Conservation (phyloP, 805 yeast species). For the Pachysolen tannophilus region DNA sequence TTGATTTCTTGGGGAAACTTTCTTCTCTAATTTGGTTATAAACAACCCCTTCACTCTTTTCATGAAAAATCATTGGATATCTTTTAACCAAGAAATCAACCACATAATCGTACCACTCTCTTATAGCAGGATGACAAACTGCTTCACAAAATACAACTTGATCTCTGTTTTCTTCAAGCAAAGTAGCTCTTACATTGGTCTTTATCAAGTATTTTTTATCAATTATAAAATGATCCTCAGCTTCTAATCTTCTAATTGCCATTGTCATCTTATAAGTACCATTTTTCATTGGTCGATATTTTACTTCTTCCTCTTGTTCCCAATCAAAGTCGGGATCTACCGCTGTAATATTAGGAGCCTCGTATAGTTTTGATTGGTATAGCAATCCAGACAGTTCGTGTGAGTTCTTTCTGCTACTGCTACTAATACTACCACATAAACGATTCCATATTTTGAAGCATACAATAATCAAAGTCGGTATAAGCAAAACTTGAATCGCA, state of each 20-base stretch:
- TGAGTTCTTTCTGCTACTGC: too few species aligned
- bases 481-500: too few species aligned
- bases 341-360: too few species aligned
- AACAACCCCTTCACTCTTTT: constrained; percentile 17
- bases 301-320: constrained; percentile 32
- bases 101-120: constrained; percentile 41
- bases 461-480: too few species aligned
- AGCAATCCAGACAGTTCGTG: too few species aligned
- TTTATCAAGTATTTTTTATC: constrained; percentile 50
- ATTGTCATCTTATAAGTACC: constrained; percentile 50
- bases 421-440: too few species aligned
- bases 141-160: constrained; percentile 26
- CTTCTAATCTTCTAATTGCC: constrained; percentile 43
- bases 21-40: constrained; percentile 34
- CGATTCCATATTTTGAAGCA: too few species aligned
- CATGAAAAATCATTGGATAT: constrained; percentile 46
- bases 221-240: constrained; percentile 51
- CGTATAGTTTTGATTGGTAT: too few species aligned
- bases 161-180: constrained; percentile 22
- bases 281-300: constrained; percentile 39
- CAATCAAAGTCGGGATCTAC: constrained; percentile 42
- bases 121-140: constrained; percentile 27
- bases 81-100: constrained; percentile 33
- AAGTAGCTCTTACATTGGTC: constrained; percentile 30
- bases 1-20: constrained; percentile 24